A percentile compares a stretch with the other conserved stretches of the same genome.
These are phyloP conservation scores for Peronospora tabacina DNA, from an alignment of 352 stramenopile species.

Conservation along the genomic window DNA sequence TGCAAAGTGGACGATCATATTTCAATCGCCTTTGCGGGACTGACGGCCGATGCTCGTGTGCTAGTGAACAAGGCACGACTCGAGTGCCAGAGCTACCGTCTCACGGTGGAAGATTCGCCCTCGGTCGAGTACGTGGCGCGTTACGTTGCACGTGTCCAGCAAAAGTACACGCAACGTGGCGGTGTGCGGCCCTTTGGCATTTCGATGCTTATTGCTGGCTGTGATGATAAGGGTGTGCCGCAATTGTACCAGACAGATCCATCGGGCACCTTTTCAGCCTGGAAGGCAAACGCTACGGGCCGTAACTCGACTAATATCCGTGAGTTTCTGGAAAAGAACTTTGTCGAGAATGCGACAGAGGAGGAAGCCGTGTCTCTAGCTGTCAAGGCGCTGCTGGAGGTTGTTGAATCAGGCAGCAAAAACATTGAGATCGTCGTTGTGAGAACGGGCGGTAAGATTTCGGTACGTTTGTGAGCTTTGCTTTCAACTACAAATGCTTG, in stretches of 20 bases:
- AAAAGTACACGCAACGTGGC: slow-evolving; percentile 97
- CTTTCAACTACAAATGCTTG: no score
- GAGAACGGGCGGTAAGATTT: slow-evolving; percentile 53
- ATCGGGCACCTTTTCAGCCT: slow-evolving; percentile 95
- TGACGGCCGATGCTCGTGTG: slow-evolving; percentile 97
- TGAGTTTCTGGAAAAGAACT: slow-evolving; percentile 99
- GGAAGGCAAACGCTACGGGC: slow-evolving; percentile 97
- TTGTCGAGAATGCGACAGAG: slow-evolving; percentile 87
- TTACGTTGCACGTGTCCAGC: slow-evolving; percentile 95
- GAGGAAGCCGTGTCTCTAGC: slow-evolving; percentile 89
- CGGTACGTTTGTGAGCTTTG: slow-evolving; percentile 32
- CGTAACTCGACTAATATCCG: slow-evolving; percentile 96
- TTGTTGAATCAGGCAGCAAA: slow-evolving; percentile 97
- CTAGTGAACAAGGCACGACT: slow-evolving; percentile 94
- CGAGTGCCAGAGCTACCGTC: slow-evolving; percentile 98
- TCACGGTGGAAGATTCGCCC: slow-evolving; percentile 92
- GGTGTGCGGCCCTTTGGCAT: slow-evolving; percentile 98
- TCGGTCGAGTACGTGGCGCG: slow-evolving; percentile 96
- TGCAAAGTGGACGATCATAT: slow-evolving; percentile 97
- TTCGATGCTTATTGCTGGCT: slow-evolving; percentile 94
- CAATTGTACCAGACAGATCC: slow-evolving; percentile 98
- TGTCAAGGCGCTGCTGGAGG: slow-evolving; percentile 95
- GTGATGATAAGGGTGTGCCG: slow-evolving; percentile 86
- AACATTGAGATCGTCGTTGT: slow-evolving; percentile 99
- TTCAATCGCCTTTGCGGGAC: slow-evolving; percentile 96